Evolutionary conservation across 2,329 filamentous ascomycete species (phyloP), one percentile per base, ranked within the genome.

Genomic region (Cercospora citrullina): DNA sequence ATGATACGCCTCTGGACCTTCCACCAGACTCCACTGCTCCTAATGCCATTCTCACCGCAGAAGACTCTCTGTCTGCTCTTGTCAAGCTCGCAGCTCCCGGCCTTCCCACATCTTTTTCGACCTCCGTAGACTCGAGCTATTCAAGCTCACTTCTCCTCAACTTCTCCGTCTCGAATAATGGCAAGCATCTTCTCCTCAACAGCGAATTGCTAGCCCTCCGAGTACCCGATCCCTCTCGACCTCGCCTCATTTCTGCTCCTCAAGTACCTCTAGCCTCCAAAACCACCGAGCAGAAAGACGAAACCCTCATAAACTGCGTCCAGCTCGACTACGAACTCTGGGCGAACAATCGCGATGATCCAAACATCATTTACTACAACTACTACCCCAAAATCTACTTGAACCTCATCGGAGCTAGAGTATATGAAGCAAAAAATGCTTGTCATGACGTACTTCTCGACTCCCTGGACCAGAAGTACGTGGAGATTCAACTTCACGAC

Each of bases 11-110:
- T 9, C 48, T 51, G 8, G 65, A 61, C 28, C 51, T 60, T n/a
- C 57, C 33, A 12, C 51, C 65, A 8, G 30, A 62, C n/a, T 10
- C 63, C 16, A 64, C 39, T 6, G 39, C 65, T n/a, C 26, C 39
- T 16, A 66, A 66, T 45, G 45, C 60, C 7, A 60, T 68, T 12
- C 33, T 64, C n/a, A 39, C 63, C 18, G 28, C 59, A n/a, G 51
- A 63, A 23, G 55, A 68, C 51, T 60, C 48, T 26, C 51, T 42
- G 21, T 53, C 48, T 36, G 68, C 65, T 7, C 18, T 68, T 9
- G 63, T 70, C 39, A 70, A 68, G 63, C 65, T 70, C 14, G 62
- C 59, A 39, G 21, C 68, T 8, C 59, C 68, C 26, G 63, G 65
- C 10, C 26, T 68, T 18, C 18, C 61, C 9, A 55, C 53, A 9